phyloP scores from a whole-genome alignment of 2,329 filamentous ascomycete genomes.

The Phialophora verrucosa region DNA sequence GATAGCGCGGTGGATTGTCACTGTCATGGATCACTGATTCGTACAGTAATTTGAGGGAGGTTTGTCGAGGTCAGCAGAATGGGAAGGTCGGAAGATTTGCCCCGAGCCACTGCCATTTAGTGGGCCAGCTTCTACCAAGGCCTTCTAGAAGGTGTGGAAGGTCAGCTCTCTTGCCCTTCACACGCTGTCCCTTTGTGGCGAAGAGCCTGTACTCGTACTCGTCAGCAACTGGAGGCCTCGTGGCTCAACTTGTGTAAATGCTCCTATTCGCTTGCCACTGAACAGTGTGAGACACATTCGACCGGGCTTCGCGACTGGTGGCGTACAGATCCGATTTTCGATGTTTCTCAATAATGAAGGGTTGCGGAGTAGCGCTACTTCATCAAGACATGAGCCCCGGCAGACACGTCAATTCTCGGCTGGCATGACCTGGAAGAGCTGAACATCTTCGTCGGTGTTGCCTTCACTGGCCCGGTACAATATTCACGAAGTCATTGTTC shows the following conservation, averaged over 20 bases:
- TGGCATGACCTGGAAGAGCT: background rate
- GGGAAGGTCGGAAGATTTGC: slow-evolving; percentile 7
- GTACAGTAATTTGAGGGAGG: background rate
- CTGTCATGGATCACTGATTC: background rate
- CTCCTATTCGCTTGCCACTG: background rate
- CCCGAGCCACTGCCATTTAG: background rate
- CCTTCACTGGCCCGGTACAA: background rate
- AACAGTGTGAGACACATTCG: background rate
- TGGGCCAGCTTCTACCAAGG: background rate
- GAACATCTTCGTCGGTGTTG: background rate
- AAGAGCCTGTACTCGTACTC: background rate
- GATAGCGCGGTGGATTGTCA: background rate
- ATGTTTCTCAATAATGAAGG: background rate
- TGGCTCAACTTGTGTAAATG: background rate
- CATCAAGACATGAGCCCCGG: background rate
- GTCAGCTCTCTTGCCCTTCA: background rate
- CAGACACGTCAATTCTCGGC: background rate
- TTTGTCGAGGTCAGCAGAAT: slow-evolving; percentile 1
- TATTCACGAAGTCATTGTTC: background rate
- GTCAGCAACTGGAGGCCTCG: background rate
- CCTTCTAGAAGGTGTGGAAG: slow-evolving; percentile 17
- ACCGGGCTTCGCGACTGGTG: background rate
- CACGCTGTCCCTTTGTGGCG: background rate
- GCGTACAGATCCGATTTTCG: background rate
- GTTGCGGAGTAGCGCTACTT: background rate